phyloP scores from a whole-genome alignment of 257 asterid species.

The Jasminum sambac region DNA sequence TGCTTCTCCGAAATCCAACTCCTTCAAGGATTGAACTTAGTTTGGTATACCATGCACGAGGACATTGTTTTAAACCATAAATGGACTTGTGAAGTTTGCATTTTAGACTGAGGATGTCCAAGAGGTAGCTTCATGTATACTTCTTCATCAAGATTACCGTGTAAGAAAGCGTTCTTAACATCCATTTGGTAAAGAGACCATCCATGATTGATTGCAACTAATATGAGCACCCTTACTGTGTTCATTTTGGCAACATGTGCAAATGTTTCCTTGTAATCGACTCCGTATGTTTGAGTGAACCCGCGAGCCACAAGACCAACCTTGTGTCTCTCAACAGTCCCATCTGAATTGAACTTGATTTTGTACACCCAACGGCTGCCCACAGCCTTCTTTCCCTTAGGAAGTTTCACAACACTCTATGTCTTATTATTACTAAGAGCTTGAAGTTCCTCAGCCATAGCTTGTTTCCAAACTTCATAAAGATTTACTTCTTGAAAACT shows the following conservation, averaged over 20 bases:
- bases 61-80: not conserved
- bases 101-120: not conserved
- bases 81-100: not conserved
- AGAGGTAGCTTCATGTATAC: not conserved
- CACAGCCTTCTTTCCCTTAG: not conserved
- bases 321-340: not conserved
- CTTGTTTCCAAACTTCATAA: not conserved
- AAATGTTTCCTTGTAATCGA: not conserved
- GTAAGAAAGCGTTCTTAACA: not conserved
- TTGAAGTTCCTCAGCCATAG: not conserved
- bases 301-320: slow-evolving; percentile 2
- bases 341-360: not conserved
- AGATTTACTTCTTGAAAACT: too few relatives aligned
- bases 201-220: not conserved
- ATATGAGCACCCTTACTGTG: too few relatives aligned
- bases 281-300: not conserved
- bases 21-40: too few relatives aligned
- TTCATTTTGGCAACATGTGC: not conserved
- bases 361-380: not conserved
- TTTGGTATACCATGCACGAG: too few relatives aligned
- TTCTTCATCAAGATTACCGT: slow-evolving; percentile 1
- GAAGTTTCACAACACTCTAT: not conserved
- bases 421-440: not conserved
- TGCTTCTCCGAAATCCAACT: too few relatives aligned
- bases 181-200: slow-evolving; percentile 1